These are phyloP conservation scores for Mucor lusitanicus DNA, from an alignment of 371 early-diverging fungal genomes.

Conservation along the genomic window DNA sequence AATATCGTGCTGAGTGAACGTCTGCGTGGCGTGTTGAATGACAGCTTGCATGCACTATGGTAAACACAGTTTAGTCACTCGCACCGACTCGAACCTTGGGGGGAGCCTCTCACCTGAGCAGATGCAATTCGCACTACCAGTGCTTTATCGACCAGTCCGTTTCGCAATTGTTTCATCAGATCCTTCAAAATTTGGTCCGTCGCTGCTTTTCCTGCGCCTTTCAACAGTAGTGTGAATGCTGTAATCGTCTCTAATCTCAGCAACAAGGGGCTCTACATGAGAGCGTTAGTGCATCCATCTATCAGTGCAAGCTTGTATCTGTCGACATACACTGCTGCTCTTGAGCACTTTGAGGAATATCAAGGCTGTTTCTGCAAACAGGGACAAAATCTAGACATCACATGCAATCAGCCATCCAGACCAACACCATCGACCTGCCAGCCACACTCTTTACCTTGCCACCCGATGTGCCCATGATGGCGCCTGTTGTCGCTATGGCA, in stretches of 20 bases:
- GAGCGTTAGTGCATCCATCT: not conserved
- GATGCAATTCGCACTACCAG: conserved; percentile 71
- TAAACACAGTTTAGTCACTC: not conserved
- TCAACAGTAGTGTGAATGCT: conserved; percentile 67
- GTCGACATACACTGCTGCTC: conserved; percentile 65
- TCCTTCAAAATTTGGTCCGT: conserved; percentile 77
- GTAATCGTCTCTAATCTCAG: conserved; percentile 73
- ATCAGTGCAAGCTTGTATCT: too few species aligned
- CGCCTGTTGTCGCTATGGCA: conserved; percentile 76
- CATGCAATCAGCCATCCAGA: not conserved
- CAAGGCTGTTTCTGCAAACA: conserved; percentile 78
- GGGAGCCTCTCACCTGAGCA: conserved; percentile 74
- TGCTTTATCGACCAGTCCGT: conserved; percentile 75
- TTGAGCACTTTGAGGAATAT: conserved; percentile 68
- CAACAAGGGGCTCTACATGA: conserved; percentile 54
- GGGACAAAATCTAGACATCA: conserved; percentile 58
- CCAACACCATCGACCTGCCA: too few species aligned
- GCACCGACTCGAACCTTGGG: too few species aligned
- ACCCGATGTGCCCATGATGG: conserved; percentile 68
- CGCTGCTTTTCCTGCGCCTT: conserved; percentile 81
- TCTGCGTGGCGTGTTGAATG: conserved; percentile 49
- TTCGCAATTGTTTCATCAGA: conserved; percentile 65
- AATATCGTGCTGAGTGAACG: conserved; percentile 61
- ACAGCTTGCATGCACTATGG: conserved; percentile 59
- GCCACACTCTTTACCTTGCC: conserved; percentile 46